Conservation (phyloP, 495 filamentous ascomycete genomes). For the Baudoinia panamericana region DNA sequence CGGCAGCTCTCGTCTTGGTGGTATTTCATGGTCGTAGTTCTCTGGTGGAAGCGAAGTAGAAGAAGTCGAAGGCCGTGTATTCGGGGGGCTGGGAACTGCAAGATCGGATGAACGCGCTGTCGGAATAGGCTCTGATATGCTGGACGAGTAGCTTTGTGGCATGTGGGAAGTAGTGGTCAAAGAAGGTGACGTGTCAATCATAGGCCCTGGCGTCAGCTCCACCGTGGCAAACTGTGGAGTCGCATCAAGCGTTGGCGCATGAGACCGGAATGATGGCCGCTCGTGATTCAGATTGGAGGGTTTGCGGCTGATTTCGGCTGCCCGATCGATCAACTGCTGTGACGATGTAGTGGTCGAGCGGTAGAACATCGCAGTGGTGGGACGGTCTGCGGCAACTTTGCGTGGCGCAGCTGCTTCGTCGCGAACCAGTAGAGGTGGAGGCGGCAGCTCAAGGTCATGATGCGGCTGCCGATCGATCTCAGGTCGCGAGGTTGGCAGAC, state of each 20-base stretch:
- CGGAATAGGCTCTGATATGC: background rate
- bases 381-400: background rate
- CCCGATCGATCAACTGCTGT: background rate
- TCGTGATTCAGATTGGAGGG: background rate
- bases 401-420: constrained; percentile 6
- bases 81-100: background rate
- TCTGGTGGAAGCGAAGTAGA: background rate
- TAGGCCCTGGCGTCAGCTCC: background rate
- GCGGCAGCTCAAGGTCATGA: constrained; percentile 1
- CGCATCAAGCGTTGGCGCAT: background rate
- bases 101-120: background rate
- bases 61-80: constrained; percentile 4
- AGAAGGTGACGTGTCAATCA: too few relatives aligned
- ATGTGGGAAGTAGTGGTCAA: background rate
- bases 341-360: constrained; percentile 9
- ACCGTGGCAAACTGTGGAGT: constrained; percentile 2
- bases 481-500: too few relatives aligned
- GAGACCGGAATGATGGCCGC: background rate
- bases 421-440: constrained; percentile 1
- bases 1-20: constrained; percentile 29
- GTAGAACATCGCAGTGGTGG: constrained; percentile 6
- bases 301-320: background rate
- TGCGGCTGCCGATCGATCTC: too few relatives aligned
- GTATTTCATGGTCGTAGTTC: constrained; percentile 15
- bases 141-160: background rate